Base-by-base conservation (phyloP, 305 asterid species). In the Fraxinus velutina region DNA sequence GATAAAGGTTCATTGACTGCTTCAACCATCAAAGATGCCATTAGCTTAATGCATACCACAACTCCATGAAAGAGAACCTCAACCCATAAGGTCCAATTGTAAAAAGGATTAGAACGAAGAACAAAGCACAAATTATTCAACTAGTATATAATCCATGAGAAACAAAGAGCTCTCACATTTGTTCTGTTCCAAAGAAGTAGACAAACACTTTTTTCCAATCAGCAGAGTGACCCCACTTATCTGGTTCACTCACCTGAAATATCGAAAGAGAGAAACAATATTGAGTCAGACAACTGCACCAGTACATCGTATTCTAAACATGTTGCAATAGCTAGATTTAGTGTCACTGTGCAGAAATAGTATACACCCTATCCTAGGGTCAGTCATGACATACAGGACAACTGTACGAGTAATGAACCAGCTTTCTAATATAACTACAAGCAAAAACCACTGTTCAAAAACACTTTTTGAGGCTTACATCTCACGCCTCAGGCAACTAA, bases 191-290 rank as follows among this genome's bases (percentile, higher is more conserved):
- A 84, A 94, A 95, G 86, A 95, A 95, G 85, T 77, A 85, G 76
- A 95, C 99, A 4, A 93, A 87, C 78, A 95, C 90, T 90, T 95
- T 95, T 92, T 90, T 95, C 91, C 83, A 83, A 84, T 93, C 99
- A 83, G 88, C 85, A 15, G 94, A 78, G 84, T 91, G 89, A 64
- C 97, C 95, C 97, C 97, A 95, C 86, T 92, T 90, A 84, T 89
- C 92, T 57, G 99, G 96, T 80, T 94, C 96, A 73, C 95, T 94
- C 83, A 95, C 97, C 99, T 95, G 93, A 75, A 85, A 89, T 39
- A 80, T 82, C 27, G 79, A 83, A 87, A 57, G 79, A 73, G 79
- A 73, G 83, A 84, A 78, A 47, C 37, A 47, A 50, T 37, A 42
- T 37, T 80, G 68, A 85, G 72, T 57, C 66, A 47, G 22, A 44